Percentiles rank a stretch among this genome's conserved stretches.
phyloP scores from a whole-genome alignment of 2,329 filamentous ascomycete genomes.

The Exserohilum turcica region DNA sequence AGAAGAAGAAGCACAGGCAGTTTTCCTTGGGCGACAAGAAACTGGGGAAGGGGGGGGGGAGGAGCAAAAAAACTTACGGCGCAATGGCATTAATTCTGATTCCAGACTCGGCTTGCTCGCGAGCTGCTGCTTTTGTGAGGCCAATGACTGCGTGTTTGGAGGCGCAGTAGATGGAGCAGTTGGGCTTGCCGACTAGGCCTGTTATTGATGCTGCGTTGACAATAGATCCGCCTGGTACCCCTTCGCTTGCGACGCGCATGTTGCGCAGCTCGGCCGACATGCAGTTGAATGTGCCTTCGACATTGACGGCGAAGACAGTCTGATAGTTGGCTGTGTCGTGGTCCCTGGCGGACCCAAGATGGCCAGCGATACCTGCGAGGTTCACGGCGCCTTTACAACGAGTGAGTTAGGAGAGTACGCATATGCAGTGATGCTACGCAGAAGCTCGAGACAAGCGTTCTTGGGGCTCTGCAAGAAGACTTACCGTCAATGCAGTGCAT shows the following conservation, averaged over 20 bases:
- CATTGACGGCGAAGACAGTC: constrained; percentile 41
- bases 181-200: constrained; percentile 45
- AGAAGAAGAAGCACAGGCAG: neutral
- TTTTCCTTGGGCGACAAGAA: neutral
- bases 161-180: constrained; percentile 32
- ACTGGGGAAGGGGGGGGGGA: neutral
- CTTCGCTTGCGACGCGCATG: constrained; percentile 38
- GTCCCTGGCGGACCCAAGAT: constrained; percentile 26
- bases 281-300: constrained; percentile 42
- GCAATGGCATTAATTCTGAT: constrained; percentile 50
- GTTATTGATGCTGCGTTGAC: constrained; percentile 56
- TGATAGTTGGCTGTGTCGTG: constrained; percentile 42
- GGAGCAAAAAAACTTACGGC: constrained; percentile 49
- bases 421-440: neutral
- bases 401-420: neutral
- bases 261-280: constrained; percentile 44
- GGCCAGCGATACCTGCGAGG: constrained; percentile 51
- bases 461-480: neutral
- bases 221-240: constrained; percentile 30
- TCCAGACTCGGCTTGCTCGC: constrained; percentile 34
- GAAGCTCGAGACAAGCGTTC: neutral
- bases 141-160: constrained; percentile 36
- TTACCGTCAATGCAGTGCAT: constrained; percentile 30
- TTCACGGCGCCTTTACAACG: constrained; percentile 5
- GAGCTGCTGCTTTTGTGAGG: constrained; percentile 47